These are phyloP conservation scores for Aspergillus pseudoterreus DNA, from an alignment of 2,329 filamentous ascomycete genomes.

Conservation along the genomic window DNA sequence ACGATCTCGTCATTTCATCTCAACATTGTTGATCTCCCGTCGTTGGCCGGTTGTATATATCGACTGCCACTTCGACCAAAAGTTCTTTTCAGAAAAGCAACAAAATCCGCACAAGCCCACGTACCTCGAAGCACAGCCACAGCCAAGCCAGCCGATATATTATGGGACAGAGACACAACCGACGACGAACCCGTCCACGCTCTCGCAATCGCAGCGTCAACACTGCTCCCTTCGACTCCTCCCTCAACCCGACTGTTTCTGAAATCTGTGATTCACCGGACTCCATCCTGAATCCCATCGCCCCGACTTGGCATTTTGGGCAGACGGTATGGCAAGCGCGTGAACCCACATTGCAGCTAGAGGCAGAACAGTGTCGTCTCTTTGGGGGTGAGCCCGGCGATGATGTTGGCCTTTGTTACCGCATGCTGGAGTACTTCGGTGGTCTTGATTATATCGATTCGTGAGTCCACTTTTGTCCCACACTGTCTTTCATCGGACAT, in stretches of 20 bases:
- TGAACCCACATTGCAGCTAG: constrained; percentile 28
- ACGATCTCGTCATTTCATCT: constrained; percentile 14
- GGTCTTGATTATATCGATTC: constrained; percentile 47
- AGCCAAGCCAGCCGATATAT: constrained; percentile 11
- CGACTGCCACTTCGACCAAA: not conserved
- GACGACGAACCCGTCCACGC: constrained; percentile 42
- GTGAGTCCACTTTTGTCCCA: constrained; percentile 23
- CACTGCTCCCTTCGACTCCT: constrained; percentile 17
- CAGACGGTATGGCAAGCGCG: constrained; percentile 38
- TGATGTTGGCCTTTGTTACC: constrained; percentile 43
- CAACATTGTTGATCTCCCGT: constrained; percentile 4
- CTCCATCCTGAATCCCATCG: constrained; percentile 25
- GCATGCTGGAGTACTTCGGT: constrained; percentile 49
- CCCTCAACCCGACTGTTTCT: constrained; percentile 5
- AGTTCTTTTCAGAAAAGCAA: constrained; percentile 6
- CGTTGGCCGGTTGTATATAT: constrained; percentile 3
- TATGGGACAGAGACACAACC: constrained; percentile 48
- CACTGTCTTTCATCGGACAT: not conserved
- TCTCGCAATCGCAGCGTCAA: constrained; percentile 32
- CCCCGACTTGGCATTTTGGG: constrained; percentile 42
- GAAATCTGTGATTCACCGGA: constrained; percentile 21
- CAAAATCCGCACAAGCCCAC: constrained; percentile 5
- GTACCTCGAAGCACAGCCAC: not conserved
- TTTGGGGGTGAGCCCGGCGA: constrained; percentile 45
- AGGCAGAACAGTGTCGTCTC: constrained; percentile 42